Conservation (phyloP, 768 basidiomycete species). For the Psilocybe sp. region DNA sequence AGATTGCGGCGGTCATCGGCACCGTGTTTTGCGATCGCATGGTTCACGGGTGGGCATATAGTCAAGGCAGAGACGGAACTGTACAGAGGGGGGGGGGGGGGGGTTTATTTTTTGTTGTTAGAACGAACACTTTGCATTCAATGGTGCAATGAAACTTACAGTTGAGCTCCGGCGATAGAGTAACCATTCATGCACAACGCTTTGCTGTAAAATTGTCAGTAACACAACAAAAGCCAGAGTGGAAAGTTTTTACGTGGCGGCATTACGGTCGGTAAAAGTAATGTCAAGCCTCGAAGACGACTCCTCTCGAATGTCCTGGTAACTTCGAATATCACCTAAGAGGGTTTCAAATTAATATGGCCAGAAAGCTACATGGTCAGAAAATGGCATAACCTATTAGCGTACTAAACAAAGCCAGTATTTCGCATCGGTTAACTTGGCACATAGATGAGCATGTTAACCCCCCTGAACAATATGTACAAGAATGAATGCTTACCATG, state of each 20-base stretch:
- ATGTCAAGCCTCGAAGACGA: constrained; percentile 45
- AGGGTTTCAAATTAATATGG: not conserved
- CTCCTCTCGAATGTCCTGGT: constrained; percentile 37
- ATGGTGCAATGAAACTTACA: constrained; percentile 40
- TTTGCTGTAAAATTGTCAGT: constrained; percentile 39
- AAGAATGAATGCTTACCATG: constrained; percentile 25
- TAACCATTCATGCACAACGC: constrained; percentile 68
- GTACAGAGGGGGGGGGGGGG: not conserved
- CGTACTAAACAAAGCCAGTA: constrained; percentile 53
- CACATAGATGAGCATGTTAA: not conserved
- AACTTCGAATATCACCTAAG: constrained; percentile 51
- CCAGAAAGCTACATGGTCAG: not conserved
- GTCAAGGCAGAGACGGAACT: constrained; percentile 39
- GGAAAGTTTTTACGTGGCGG: constrained; percentile 42
- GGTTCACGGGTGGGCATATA: constrained; percentile 17
- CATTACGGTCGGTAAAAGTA: constrained; percentile 50
- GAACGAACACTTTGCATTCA: too few relatives aligned
- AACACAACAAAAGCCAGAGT: not conserved
- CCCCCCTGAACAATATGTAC: not conserved
- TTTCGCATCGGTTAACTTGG: constrained; percentile 34
- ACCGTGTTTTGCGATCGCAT: constrained; percentile 17
- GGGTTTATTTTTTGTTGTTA: not conserved
- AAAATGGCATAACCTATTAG: constrained; percentile 44
- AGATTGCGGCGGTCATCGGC: constrained; percentile 70
- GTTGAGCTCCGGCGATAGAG: constrained; percentile 46